A percentile compares a stretch with the other conserved stretches of the same genome.
Evolutionary conservation across 805 yeast species (phyloP).

Genomic region (Ogataea minuta): DNA sequence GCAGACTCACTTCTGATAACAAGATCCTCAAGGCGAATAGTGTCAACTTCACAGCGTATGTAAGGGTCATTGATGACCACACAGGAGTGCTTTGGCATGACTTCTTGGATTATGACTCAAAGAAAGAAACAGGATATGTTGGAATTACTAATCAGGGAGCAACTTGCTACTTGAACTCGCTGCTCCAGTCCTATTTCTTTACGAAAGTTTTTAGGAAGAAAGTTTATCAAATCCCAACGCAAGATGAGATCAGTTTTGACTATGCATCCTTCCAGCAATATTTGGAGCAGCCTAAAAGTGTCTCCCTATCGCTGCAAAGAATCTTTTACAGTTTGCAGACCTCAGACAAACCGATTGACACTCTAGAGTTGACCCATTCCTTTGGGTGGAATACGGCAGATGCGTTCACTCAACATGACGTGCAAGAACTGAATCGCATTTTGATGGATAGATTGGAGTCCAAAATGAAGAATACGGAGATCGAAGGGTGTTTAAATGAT

Average conservation of each 20-base stretch:
- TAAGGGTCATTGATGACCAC: constrained; percentile 77
- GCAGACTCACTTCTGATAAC: constrained; percentile 39
- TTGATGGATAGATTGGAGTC: constrained; percentile 91
- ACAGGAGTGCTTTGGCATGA: constrained; percentile 96
- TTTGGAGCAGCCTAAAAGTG: constrained; percentile 45
- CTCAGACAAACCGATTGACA: constrained; percentile 74
- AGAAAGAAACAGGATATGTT: constrained; percentile 82
- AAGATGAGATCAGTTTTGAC: constrained; percentile 44
- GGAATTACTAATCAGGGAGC: constrained; percentile 98
- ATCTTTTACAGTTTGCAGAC: constrained; percentile 78
- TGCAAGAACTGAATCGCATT: constrained; percentile 92
- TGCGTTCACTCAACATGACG: constrained; percentile 97
- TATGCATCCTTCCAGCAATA: constrained; percentile 26
- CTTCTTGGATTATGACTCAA: constrained; percentile 80
- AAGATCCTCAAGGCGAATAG: constrained; percentile 44
- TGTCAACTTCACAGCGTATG: constrained; percentile 72
- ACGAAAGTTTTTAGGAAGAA: constrained; percentile 79
- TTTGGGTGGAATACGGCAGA: constrained; percentile 98
- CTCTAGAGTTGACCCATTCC: constrained; percentile 80
- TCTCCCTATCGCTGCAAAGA: constrained; percentile 82
- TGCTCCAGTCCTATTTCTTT: constrained; percentile 85
- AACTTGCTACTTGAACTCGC: constrained; percentile 91
- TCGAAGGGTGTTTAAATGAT: constrained; percentile 71
- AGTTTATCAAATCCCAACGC: constrained; percentile 88
- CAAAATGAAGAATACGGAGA: constrained; percentile 85